Conservation (phyloP, 2,329 filamentous ascomycete species). For the Ophiognomonia clavigignenti-juglandacearum region DNA sequence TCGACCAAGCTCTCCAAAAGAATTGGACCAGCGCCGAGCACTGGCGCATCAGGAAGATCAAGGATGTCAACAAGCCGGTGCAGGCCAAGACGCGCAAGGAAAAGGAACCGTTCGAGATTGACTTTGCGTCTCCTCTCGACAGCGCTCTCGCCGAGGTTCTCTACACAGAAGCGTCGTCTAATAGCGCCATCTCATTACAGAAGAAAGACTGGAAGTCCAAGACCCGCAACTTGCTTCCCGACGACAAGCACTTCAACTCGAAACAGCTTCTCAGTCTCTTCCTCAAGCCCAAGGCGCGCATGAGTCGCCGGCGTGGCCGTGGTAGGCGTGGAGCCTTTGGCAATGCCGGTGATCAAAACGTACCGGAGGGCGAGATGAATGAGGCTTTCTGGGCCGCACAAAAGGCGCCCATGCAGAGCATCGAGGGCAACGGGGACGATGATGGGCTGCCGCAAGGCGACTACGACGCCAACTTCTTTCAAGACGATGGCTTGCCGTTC, state of each 20-base stretch:
- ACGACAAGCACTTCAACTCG: slow-evolving; percentile 98
- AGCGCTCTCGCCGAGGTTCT: slow-evolving; percentile 67
- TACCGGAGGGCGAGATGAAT: slow-evolving; percentile 75
- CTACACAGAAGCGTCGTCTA: slow-evolving; percentile 76
- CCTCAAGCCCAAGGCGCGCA: slow-evolving; percentile 85
- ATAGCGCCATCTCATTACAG: slow-evolving; percentile 75
- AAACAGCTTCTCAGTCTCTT: slow-evolving; percentile 85
- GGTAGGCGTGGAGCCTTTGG: slow-evolving; percentile 43
- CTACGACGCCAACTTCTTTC: slow-evolving; percentile 97
- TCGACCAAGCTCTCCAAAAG: slow-evolving; percentile 92
- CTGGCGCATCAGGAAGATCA: slow-evolving; percentile 95
- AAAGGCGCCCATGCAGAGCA: slow-evolving; percentile 46
- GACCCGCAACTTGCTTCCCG: slow-evolving; percentile 84
- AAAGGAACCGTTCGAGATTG: slow-evolving; percentile 93
- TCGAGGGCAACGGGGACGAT: slow-evolving; percentile 40
- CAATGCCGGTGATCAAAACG: slow-evolving; percentile 37
- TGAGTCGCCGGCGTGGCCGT: slow-evolving; percentile 61
- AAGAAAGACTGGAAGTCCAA: slow-evolving; percentile 97
- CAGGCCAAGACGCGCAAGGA: slow-evolving; percentile 72
- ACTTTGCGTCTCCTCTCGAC: slow-evolving; percentile 75
- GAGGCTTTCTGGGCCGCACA: slow-evolving; percentile 90
- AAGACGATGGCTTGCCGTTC: slow-evolving; percentile 74
- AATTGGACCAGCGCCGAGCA: slow-evolving; percentile 99
- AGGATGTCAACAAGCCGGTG: slow-evolving; percentile 64
- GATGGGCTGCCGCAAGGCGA: slow-evolving; percentile 62